These are phyloP conservation scores for Plectosphaerella cucumerina DNA, from an alignment of 2,329 filamentous ascomycete species.

Conservation along the genomic window DNA sequence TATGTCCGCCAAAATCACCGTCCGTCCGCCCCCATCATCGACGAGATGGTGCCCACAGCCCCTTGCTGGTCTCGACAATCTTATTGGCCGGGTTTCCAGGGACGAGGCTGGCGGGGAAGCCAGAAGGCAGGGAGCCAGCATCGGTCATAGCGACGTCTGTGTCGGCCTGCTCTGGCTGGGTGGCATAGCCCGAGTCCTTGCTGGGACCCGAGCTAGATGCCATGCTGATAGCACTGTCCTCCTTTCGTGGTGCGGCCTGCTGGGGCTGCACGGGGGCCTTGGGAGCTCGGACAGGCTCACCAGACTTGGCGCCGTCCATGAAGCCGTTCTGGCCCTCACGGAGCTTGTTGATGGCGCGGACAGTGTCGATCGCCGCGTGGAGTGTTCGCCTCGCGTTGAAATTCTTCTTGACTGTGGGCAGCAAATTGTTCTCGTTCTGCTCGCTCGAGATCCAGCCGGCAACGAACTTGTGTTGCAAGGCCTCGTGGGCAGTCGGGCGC, in stretches of 20 bases:
- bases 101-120: constrained; percentile 47
- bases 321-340: constrained; percentile 57
- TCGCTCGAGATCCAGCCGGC: constrained; percentile 46
- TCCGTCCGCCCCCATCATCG: constrained; percentile 7
- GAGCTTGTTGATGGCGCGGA: constrained; percentile 67
- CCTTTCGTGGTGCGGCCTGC: constrained; percentile 25
- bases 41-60: constrained; percentile 48
- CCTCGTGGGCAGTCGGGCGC: constrained; percentile 87
- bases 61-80: constrained; percentile 56
- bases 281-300: constrained; percentile 41
- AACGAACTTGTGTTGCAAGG: constrained; percentile 63
- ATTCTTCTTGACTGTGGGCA: constrained; percentile 70
- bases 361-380: constrained; percentile 67
- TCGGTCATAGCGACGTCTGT: constrained; percentile 46
- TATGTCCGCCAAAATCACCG: constrained; percentile 10
- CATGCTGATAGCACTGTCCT: constrained; percentile 41
- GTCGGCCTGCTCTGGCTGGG: constrained; percentile 25
- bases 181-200: constrained; percentile 47
- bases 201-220: constrained; percentile 18
- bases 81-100: constrained; percentile 31
- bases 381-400: constrained; percentile 67
- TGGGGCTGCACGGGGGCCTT: constrained; percentile 19
- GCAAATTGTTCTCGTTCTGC: constrained; percentile 51
- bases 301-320: constrained; percentile 57
- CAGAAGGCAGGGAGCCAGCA: constrained; percentile 21